Evolutionary conservation across 768 basidiomycete genomes (phyloP), one percentile per base, ranked within the genome.

Genomic region (Russula dissimulans): DNA sequence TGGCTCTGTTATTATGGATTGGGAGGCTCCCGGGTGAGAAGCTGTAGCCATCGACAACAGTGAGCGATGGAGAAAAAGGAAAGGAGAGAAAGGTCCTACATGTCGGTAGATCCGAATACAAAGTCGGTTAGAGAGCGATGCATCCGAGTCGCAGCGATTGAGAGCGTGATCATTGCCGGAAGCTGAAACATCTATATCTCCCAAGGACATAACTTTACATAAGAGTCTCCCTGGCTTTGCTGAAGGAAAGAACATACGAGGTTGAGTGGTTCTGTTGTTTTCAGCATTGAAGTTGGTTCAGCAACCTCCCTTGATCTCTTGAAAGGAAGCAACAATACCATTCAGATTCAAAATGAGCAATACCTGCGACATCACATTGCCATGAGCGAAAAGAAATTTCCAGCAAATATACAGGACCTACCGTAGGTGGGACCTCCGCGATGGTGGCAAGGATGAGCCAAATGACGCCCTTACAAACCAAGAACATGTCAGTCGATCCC

Each of bases 71-170:
- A 36, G 32, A 48, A 34, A 4, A n/a, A 34, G 34, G 39, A 14
- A 41, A 12, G 39, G 11, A n/a, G 11, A 8, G 14, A n/a, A 18
- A 18, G 2, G 44, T 6, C 44, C 7, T 11, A 45, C 44, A 22
- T 45, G 7, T 45, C 18, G 4, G 44, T 45, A 22, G 44, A n/a
- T 7, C 18, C n/a, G 4, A 5, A 22, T 0, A 45, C 44, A 22
- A 45, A 45, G 18, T 45, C 44, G 8, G 18, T 10, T 17, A 45
- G 39, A 10, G 22, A 45, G 26, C 57, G 57, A 45, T 58, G 42
- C 38, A 60, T 52, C 14, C 48, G 54, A 9, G 62, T 63, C 3
- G 62, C 62, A 18, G 48, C 53, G 22, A 58, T 45, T 45, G 50
- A 7, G 34, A 52, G 45, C 12, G 22, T 45, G 22, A 45, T 45